Evolutionary conservation across 2,329 filamentous ascomycete genomes (phyloP), one percentile per base, ranked within the genome.

Genomic region (Cercospora berteroae): DNA sequence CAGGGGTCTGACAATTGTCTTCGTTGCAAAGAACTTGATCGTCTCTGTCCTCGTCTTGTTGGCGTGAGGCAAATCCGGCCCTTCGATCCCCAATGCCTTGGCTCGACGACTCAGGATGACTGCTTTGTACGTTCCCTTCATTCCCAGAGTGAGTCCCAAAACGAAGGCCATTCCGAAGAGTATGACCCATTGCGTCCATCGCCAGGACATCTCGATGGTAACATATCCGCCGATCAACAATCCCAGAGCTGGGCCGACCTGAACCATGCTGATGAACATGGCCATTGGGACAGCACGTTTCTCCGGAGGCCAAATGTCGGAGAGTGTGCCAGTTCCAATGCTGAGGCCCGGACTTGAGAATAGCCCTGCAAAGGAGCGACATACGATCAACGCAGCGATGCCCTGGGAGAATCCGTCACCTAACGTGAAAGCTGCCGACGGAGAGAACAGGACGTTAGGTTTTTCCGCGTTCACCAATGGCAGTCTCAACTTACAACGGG

Each of bases 341-440:
- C 63, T 62, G 1, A 73, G 48, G 4, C 75, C 91, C 83, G 71
- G 91, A 85, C 50, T 89, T 29, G 89, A 90, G 70, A 90, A 90
- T 76, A 90, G 76, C 0, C 91, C 90, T 59, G 91, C 91, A 73
- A 93, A 91, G 80, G 94, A 88, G 2, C 88, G 81, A 27, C 87
- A 79, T 8, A 88, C 76, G 59, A 83, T 81, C 2, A 90, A 71
- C 0, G 80, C 81, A 0, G 78, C 83, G 16, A 89, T 84, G 33
- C 76, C 82, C 23, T 82, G 79, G 0, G 83, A 81, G 36, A 87
- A 81, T 0, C 83, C 87, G 0, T 83, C 82, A 2, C 87, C 87
- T 0, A 89, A 73, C 0, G 83, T 84, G 73, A 89, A 90, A 0
- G 88, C 72, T 2, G 82, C 81, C 2, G 84, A 85, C 48, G 25